Evolutionary conservation across 106 monocot species (phyloP), one percentile per base, ranked within the genome.

Genomic region (Cymbidium sinense): DNA sequence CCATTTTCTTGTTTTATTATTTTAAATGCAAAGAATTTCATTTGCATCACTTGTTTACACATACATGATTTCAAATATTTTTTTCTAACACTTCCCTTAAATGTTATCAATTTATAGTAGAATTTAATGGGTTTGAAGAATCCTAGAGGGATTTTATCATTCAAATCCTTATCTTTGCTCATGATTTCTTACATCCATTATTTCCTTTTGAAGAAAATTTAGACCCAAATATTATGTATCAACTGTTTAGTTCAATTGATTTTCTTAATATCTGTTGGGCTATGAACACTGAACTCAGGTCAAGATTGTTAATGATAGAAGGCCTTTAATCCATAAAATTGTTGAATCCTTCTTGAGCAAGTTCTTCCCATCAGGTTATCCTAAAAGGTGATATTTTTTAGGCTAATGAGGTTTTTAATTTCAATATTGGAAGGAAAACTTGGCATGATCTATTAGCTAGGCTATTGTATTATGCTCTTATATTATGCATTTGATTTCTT

Each of bases 331-430:
- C 55, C 86, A 75, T 30, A 91, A 82, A 75, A 30, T 94, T 58
- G 81, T 87, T 17, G 91, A 98, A 75, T 92, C 96, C 35, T 98
- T 98, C 73, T 51, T 92, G 30, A 98, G 89, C 80, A 98, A 98
- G 73, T 98, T 98, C 78, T 98, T 98, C 71, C 94, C 94, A 72
- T 90, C 88, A 18, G 96, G 96, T 6, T 98, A 98, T 86, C 96
- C 94, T 54, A 86, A 92, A 86, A 98, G 96, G 96, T 90, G 55
- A 64, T 43, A 35, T 12, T 54, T 70, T 50, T 73, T 8, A 50
- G 12, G 12, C 11, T 20, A 27, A 44, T 3, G 2, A 23, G 4
- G 35, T 44, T 44, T 44, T 39, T 23, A 3, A 0, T 37, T 2
- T 2, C 34, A 23, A 31, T 15, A 69, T 37, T 34, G 71, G 36